phyloP scores from a whole-genome alignment of 2,329 filamentous ascomycete genomes.

The Phoma sp. region DNA sequence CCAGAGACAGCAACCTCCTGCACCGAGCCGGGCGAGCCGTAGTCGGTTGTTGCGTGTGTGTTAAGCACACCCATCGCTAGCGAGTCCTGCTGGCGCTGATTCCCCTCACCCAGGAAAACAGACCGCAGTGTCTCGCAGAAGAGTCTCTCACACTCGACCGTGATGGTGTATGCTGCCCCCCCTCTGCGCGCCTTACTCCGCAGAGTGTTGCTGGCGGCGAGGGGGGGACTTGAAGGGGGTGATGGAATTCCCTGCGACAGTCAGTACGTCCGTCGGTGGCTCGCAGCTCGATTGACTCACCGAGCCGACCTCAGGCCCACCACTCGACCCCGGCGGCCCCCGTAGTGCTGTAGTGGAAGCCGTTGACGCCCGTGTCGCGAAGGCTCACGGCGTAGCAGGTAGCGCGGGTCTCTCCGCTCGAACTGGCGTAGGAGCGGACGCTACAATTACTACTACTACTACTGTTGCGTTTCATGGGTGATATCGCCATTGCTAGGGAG shows the following conservation, averaged over 20 bases:
- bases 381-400: conserved; percentile 87
- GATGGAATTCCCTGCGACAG: conserved; percentile 75
- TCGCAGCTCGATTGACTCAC: too few relatives aligned
- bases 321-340: conserved; percentile 70
- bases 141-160: conserved; percentile 99
- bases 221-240: conserved; percentile 87
- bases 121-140: conserved; percentile 95
- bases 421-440: conserved; percentile 62
- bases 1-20: conserved; percentile 26
- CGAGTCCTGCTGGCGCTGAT: conserved; percentile 77
- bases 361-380: conserved; percentile 67
- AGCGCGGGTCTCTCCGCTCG: conserved; percentile 80
- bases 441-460: conserved; percentile 70
- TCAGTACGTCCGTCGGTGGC: too few relatives aligned
- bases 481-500: conserved; percentile 70
- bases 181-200: conserved; percentile 62
- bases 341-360: conserved; percentile 96
- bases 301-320: conserved; percentile 56
- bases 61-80: conserved; percentile 79
- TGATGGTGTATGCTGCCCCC: conserved; percentile 96
- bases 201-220: conserved; percentile 71
- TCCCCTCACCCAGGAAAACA: conserved; percentile 97
- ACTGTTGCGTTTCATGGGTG: conserved; percentile 74
- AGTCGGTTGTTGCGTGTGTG: conserved; percentile 40
- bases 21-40: conserved; percentile 34